Evolutionary conservation across 495 filamentous ascomycete genomes (phyloP), one percentile per base, ranked within the genome.

Genomic region (Penicillium ochrochloron): DNA sequence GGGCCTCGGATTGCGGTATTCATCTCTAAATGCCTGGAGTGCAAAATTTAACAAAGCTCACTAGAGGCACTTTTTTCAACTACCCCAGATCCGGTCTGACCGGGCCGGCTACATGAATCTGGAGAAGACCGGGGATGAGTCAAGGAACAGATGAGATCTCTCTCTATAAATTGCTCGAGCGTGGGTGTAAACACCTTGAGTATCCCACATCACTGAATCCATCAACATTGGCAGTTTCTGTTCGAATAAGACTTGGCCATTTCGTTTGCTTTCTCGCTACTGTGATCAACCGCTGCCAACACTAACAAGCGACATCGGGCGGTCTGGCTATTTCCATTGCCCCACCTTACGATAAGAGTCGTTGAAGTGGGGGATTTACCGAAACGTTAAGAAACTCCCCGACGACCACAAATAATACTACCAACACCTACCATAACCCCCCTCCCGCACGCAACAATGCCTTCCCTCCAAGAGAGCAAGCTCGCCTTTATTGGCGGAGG

Each of bases 401-500:
- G 42, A 12, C 27, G 14, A 35, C 12, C 41, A 62, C 34, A 17
- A n/a, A 11, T 3, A 54, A 15, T 14, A 37, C 31, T 44, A 42
- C 29, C 37, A 29, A 56, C 27, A 44, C 17, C 33, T 34, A 58
- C 66, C 4, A 60, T 3, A 27, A 39, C 33, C 37, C 52, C 51
- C 39, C 19, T 51, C 8, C 31, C 8, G 31, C 55, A 59, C 56
- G 52, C 21, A 50, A 66, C 52, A 66, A 78, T 77, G 73, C 71
- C 73, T 8, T 70, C 78, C 54, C 71, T 80, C 23, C 75, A 76
- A 69, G 61, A 73, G 14, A 78, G 75, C 71, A 76, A 73, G 41
- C 63, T 80, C 63, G 75, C 76, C 76, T 80, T 80, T 66, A 77
- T 80, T 34, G 78, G 78, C 64, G 78, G 78, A 27, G 78, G 78